Conservation (phyloP, 805 yeast species). For the Kluyveromyces siamensis region DNA sequence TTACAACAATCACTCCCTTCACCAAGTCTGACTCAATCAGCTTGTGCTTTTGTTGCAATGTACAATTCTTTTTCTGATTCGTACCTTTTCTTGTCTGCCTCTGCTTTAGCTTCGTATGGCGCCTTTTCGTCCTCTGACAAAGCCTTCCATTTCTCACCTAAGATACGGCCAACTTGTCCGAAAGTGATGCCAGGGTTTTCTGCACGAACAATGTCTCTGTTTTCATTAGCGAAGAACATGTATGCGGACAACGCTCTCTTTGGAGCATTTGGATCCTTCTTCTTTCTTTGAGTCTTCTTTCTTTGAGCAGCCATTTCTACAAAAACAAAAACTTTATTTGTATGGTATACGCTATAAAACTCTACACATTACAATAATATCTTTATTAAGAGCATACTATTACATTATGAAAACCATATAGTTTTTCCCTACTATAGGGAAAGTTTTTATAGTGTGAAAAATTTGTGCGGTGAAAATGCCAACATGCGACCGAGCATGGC, state of each 20-base stretch:
- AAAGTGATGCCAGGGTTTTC: constrained; percentile 95
- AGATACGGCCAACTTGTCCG: constrained; percentile 89
- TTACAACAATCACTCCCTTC: constrained; percentile 3
- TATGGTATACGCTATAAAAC: no score
- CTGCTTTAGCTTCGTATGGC: constrained; percentile 92
- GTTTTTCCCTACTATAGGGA: background rate
- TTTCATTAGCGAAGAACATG: constrained; percentile 97
- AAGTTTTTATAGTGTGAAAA: background rate
- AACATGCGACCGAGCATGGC: background rate
- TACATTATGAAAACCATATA: background rate
- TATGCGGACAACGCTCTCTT: constrained; percentile 97
- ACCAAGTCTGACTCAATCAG: constrained; percentile 9
- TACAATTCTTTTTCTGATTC: constrained; percentile 92
- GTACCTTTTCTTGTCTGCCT: constrained; percentile 94
- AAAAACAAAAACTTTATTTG: background rate
- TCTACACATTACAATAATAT: no score
- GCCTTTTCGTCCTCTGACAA: constrained; percentile 70
- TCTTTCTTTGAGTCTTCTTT: constrained; percentile 35
- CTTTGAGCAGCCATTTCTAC: constrained; percentile 32
- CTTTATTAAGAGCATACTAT: no score
- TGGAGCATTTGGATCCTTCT: constrained; percentile 93
- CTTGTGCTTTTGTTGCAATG: constrained; percentile 38
- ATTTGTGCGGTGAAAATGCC: background rate
- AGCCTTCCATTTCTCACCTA: constrained; percentile 97
- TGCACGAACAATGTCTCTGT: constrained; percentile 90